Base-by-base conservation (phyloP, 495 filamentous ascomycete species). In the Bryoglossum gracile region DNA sequence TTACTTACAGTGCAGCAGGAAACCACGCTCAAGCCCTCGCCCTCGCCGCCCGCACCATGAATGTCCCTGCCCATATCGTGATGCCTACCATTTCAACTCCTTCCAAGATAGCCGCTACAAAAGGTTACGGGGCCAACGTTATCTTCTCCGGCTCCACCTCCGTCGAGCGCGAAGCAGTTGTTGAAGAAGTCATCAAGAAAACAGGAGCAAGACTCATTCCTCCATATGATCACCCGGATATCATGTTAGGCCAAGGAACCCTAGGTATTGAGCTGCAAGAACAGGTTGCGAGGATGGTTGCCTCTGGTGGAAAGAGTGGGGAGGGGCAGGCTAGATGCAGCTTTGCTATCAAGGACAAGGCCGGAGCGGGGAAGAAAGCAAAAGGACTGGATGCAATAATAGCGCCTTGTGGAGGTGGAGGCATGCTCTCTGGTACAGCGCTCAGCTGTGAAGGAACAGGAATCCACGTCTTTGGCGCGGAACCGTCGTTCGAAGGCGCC, bases 1-100 rank as follows among this genome's bases (percentile, higher is more conserved):
- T 18, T 6, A 17, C 19, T 9, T 34, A 26, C 22, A 23, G 1
- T 35, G 43, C 23, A 8, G 14, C 41, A 88, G 90, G 91, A 22
- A 97, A 98, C 70, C 92, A 98, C 66, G 92, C 92, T 0, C 89
- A 94, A 76, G 92, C 92, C 16, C 83, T 97, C 46, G 80, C 92
- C 3, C 81, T 96, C 30, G 92, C 92, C 0, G 88, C 92, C 5
- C 74, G 70, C 14, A 80, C 76, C 8, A 68, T 70, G 53, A 56
- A 52, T 34, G 66, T 72, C 13, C 80, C 81, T 1, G 85, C 88
- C 0, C 74, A 88, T 67, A 86, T 98, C 55, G 81, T 97, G 34
- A 98, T 98, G 92, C 92, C 92, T 0, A 55, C 63, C 3, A 94
- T 90, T 62, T 84, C 80, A 51, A 84, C 86, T 0, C 75, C 84